Base-by-base conservation (phyloP, 208 protist species). In the Blastocrithidia nonstop region DNA sequence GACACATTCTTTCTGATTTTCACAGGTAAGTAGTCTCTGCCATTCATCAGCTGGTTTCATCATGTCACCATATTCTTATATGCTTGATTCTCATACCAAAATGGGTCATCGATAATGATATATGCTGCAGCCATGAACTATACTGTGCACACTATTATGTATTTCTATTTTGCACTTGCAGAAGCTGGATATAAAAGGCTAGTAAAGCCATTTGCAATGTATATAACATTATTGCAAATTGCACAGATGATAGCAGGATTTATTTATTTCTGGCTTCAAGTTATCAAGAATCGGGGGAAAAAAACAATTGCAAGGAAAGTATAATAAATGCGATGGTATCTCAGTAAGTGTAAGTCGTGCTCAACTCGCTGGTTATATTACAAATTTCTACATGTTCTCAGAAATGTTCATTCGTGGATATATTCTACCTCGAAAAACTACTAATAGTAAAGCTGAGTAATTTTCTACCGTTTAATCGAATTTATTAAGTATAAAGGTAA, bases 91-190 rank as follows among this genome's bases (percentile, higher is more conserved):
- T 76, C 84, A 6, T 83, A 76, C 53, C 43, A 54, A 27, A 52
- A 56, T 39, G 67, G 67, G 22, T 60, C 57, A 16, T 68, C 61
- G 40, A 65, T 66, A 42, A 65, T 75, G 23, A 71, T 73, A 45
- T 84, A 64, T 39, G 51, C 59, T 49, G 76, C 81, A 11, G 54
- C 76, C 11, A 93, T 97, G 84, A 97, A 97, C 57, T 89, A 92
- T 63, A 65, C 57, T 39, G 91, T 97, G 29, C 94, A 97, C 66
- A 63, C 82, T 19, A 78, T 96, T 71, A 97, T 97, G 93, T 97
- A 97, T 69, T 71, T 78, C 4, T 97, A 97, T 66, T 97, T 96
- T 52, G 65, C 71, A 25, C 45, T 94, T 8, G 60, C 71, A 13
- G 81, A 78, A 31, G 61, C 61, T n/a, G 75, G 79, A 13, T 58